A percentile compares a stretch with the other conserved stretches of the same genome.
These are phyloP conservation scores for Pseudovirgaria hyperparasitica DNA, from an alignment of 2,329 filamentous ascomycete species.

Conservation along the genomic window DNA sequence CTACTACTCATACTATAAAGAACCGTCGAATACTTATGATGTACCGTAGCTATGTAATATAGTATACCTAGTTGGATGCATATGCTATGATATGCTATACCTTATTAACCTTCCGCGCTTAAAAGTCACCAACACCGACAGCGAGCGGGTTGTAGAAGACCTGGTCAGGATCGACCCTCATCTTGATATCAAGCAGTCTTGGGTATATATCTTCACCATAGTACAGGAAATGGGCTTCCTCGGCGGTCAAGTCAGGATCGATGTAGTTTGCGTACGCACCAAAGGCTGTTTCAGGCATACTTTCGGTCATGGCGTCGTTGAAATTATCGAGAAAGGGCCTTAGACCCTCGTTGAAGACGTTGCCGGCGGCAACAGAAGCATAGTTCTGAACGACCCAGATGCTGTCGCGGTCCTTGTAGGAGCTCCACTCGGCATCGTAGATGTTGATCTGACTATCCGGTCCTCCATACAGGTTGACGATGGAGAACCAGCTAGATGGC, in stretches of 20 bases:
- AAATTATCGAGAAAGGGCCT: slow-evolving; percentile 30
- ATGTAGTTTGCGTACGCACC: slow-evolving; percentile 43
- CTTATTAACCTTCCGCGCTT: too few relatives aligned
- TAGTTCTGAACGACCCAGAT: slow-evolving; percentile 28
- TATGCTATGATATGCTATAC: too few relatives aligned
- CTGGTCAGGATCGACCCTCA: slow-evolving; percentile 25
- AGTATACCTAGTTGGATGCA: too few relatives aligned
- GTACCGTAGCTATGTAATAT: too few relatives aligned
- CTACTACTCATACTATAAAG: too few relatives aligned
- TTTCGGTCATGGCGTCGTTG: slow-evolving; percentile 25
- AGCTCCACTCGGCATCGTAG: slow-evolving; percentile 19
- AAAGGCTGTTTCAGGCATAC: slow-evolving; percentile 26
- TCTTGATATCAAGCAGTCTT: slow-evolving; percentile 25
- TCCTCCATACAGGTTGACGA: slow-evolving; percentile 27
- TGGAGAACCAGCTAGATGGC: slow-evolving; percentile 19
- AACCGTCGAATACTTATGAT: too few relatives aligned
- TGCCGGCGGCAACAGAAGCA: slow-evolving; percentile 12
- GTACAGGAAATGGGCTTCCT: slow-evolving; percentile 37
- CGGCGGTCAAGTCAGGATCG: slow-evolving; percentile 34
- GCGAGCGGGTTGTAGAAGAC: slow-evolving; percentile 27
- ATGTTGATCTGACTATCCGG: slow-evolving; percentile 22
- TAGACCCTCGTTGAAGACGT: too few relatives aligned
- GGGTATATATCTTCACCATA: slow-evolving; percentile 28
- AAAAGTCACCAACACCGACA: slow-evolving; percentile 19
- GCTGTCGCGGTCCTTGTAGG: slow-evolving; percentile 23